These are phyloP conservation scores for Pseudevernia furfuracea DNA, from an alignment of 495 filamentous ascomycete genomes.

Conservation along the genomic window DNA sequence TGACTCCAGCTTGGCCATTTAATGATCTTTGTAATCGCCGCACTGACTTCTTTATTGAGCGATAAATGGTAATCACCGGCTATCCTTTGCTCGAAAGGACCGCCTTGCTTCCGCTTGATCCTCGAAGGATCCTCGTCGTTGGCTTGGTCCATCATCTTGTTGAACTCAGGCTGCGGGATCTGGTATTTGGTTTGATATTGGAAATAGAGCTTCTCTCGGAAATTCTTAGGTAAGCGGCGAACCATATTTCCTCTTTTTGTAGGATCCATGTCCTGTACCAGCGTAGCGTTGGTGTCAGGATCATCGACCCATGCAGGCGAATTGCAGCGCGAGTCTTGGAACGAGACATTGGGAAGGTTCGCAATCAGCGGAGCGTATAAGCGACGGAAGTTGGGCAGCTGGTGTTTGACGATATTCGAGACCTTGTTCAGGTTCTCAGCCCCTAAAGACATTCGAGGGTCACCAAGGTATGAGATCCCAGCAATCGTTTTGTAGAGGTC, in stretches of 20 bases:
- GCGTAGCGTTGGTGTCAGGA: constrained; percentile 47
- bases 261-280: constrained; percentile 87
- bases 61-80: constrained; percentile 56
- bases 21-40: constrained; percentile 76
- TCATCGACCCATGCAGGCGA: constrained; percentile 59
- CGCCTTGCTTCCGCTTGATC: constrained; percentile 67
- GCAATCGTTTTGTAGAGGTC: constrained; percentile 85
- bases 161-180: constrained; percentile 76
- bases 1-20: constrained; percentile 84
- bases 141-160: constrained; percentile 70
- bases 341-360: constrained; percentile 78
- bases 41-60: constrained; percentile 57
- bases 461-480: constrained; percentile 85
- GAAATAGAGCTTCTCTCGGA: constrained; percentile 85
- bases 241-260: constrained; percentile 91
- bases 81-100: constrained; percentile 78
- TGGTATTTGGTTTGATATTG: constrained; percentile 83
- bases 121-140: constrained; percentile 59
- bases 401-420: constrained; percentile 81
- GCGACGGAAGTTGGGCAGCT: constrained; percentile 82
- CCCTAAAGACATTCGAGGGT: constrained; percentile 81
- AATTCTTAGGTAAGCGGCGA: constrained; percentile 76
- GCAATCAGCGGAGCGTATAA: constrained; percentile 85
- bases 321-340: constrained; percentile 60
- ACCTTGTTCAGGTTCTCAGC: constrained; percentile 92